Conservation (phyloP, 345 rosid species). For the Jatropha curcas region DNA sequence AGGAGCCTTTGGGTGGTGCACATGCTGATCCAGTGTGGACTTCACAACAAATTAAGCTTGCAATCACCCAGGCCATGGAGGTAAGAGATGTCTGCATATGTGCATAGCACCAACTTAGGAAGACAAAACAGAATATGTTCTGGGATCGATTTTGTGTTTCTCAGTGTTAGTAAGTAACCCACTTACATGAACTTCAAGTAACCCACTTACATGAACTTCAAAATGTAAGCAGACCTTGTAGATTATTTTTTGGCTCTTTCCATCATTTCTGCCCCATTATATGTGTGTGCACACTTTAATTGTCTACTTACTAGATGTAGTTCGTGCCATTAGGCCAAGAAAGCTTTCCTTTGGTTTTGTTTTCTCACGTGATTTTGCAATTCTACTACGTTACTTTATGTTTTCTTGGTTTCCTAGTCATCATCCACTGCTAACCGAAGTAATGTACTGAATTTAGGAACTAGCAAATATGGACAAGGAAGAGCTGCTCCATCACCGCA, state of each 20-base stretch:
- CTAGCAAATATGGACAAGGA: constrained; percentile 31
- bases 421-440: not conserved
- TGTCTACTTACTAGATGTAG: not conserved
- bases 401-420: constrained; percentile 22
- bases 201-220: no score
- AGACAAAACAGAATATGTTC: not conserved
- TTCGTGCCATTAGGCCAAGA: not conserved
- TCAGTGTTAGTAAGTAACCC: no score
- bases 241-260: no score
- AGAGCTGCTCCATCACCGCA: constrained; percentile 25
- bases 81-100: not conserved
- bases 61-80: constrained; percentile 24
- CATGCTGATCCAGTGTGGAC: constrained; percentile 26
- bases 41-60: constrained; percentile 25
- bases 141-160: not conserved
- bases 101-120: not conserved
- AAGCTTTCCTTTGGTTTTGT: not conserved
- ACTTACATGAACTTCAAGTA: no score
- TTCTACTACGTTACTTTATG: not conserved
- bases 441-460: constrained; percentile 19
- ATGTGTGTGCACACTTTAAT: not conserved
- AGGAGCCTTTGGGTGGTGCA: constrained; percentile 30
- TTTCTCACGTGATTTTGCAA: constrained; percentile 7
- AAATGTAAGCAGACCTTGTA: no score
- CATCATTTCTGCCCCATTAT: no score